A percentile compares a stretch with the other conserved stretches of the same genome.
These are phyloP conservation scores for Clausena lansium DNA, from an alignment of 345 rosid genomes.

Conservation along the genomic window DNA sequence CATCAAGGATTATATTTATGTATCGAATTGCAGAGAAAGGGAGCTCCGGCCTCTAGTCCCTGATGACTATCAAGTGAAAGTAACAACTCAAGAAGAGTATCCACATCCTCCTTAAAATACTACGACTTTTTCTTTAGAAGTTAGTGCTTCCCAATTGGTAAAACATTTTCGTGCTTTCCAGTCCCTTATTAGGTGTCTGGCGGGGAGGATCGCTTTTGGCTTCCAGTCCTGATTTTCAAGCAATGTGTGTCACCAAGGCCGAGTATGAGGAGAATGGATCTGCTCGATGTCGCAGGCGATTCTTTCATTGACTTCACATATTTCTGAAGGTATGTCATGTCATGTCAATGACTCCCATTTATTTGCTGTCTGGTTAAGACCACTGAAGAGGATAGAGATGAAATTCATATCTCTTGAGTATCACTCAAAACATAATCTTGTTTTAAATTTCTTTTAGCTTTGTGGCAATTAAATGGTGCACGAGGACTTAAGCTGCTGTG, in stretches of 20 bases:
- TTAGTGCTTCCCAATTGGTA: neutral
- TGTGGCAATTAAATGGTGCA: neutral
- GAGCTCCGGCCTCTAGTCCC: conserved; percentile 97
- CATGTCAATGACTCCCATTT: neutral
- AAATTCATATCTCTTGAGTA: neutral
- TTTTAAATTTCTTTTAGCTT: neutral
- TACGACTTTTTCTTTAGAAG: conserved; percentile 1
- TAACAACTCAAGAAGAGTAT: conserved; percentile 87
- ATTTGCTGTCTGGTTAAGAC: neutral
- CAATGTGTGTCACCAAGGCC: conserved; percentile 90
- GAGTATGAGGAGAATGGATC: conserved; percentile 98
- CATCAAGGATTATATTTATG: neutral
- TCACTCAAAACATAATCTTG: neutral
- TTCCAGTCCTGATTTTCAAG: conserved; percentile 83
- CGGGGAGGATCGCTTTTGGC: conserved; percentile 96
- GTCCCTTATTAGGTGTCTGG: conserved; percentile 94
- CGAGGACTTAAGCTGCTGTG: neutral
- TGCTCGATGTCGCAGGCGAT: conserved; percentile 73
- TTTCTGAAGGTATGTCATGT: conserved; percentile 19
- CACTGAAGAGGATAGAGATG: neutral
- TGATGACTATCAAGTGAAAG: conserved; percentile 72
- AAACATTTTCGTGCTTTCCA: conserved; percentile 27
- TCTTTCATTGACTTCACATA: conserved; percentile 50
- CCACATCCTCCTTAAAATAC: conserved; percentile 20
- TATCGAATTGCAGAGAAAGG: conserved; percentile 51